Base-by-base conservation (phyloP, 2,329 filamentous ascomycete species). In the Stachybotrys elegans region DNA sequence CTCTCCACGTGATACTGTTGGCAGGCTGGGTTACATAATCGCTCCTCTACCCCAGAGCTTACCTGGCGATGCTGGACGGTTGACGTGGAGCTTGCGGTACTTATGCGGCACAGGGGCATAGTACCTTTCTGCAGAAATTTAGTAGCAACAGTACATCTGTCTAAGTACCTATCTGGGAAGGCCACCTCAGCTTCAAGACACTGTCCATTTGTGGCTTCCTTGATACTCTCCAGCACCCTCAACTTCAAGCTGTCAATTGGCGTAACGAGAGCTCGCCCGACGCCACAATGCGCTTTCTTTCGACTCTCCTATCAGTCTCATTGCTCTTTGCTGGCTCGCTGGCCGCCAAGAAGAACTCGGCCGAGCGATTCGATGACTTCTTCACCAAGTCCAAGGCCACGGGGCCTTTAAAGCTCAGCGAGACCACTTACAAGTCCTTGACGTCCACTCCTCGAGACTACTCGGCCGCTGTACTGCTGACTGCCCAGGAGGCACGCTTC, bases 401-500 rank as follows among this genome's bases (percentile, higher is more conserved):
- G 4, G 68, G 78, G 21, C 84, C 90, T 5, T 58, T 95, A 60
- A 88, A 88, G 70, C 81, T 98, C 54, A 77, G 84, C 64, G 90
- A 95, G 64, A 68, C 70, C 20, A 72, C 76, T 39, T 98, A 93
- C 73, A 76, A 79, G 54, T 78, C 86, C 52, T 70, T 97, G 53
- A 95, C 88, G 4, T 70, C 79, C 14, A 69, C 79, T 1, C 89
- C 91, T 12, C 82, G 93, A 53, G 87, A 98, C 67, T 95, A 96
- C 65, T 83, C 83, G 31, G 78, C 86, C 22, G 84, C 83, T 3
- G 78, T 98, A 4, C 78, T 98, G 13, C 72, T 98, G 52, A 98
- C 93, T 1, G 93, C 93, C 29, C 69, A 91, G 57, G 91, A 95
- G 53, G 60, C 82, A 23, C 81, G 88, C 46, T 96, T 88, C 61